Base-by-base conservation (phyloP, 2,329 filamentous ascomycete genomes). In the Trichoderma cornu-damae region DNA sequence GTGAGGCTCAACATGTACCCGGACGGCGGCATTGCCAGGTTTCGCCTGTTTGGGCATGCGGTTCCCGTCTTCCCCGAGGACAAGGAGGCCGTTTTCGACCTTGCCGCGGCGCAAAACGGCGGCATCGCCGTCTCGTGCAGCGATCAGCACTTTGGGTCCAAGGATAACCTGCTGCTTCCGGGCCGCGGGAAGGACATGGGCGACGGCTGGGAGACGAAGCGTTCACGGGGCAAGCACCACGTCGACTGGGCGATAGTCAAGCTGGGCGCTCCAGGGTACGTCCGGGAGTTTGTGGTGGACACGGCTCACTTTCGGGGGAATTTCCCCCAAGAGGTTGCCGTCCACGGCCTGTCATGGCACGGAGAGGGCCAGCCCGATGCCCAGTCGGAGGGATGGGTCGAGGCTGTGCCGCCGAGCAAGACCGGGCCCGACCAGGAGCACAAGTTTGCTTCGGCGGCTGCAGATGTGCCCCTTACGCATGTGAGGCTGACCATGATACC, bases 401-500 rank as follows among this genome's bases (percentile, higher is more conserved):
- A 87, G 70, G 75, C 91, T 20, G 75, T 90, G 60, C 74, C 76
- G 58, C 80, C 86, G 12, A 85, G 82, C 74, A 87, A 85, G 72
- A 87, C 84, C 59, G 84, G 85, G 1, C 85, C 89, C 16, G 88
- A 93, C 69, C 76, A 78, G 65, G 88, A 91, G 74, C 87, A 90
- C 69, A 79, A 81, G 61, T 89, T 87, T 68, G 75, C 73, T 30
- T 80, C 76, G 54, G 66, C 77, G 58, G 75, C 83, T 16, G 75
- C 79, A 63, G 82, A 83, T 35, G 79, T 77, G 68, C 74, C 77
- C 2, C 88, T 90, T 67, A 90, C 88, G 11, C 91, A 94, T 73
- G 85, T 92, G 20, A 96, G 96, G 80, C 77, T 97, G 69, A 88
- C 90, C 32, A 94, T 96, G 69, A 90, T 96, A 64, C 93, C 93